Base-by-base conservation (phyloP, 208 protist species). In the Leishmania arabica region DNA sequence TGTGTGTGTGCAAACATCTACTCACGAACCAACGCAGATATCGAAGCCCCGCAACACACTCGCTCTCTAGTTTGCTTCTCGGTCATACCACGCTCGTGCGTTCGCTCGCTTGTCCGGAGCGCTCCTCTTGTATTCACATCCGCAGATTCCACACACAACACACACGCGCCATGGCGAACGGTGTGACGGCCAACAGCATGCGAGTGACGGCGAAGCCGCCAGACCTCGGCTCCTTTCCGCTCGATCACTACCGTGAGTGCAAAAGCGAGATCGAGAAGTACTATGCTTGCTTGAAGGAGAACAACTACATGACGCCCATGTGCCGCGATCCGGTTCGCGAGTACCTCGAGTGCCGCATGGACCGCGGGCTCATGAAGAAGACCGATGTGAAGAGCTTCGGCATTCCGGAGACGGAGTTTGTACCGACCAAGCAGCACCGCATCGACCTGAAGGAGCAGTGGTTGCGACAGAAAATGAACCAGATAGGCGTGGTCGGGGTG, bases 171-270 rank as follows among this genome's bases (percentile, higher is more conserved):
- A 92, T 94, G 89, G 80, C 88, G 54, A 92, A 93, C 82, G 90
- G 89, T 70, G 90, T 95, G 73, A 93, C 90, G 17, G 45, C 86
- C 19, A 95, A 95, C 76, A 84, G 64, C 77, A 91, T 85, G 77
- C 75, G 85, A 62, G 81, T 97, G 78, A 79, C 82, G 47, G 87
- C 83, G 15, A 95, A 95, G 80, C 85, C 91, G 45, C 95, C 95
- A 17, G 93, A 97, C 78, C 84, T 95, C 70, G 95, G 95, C 75
- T 88, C 93, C 64, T 98, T 98, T 82, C 95, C 95, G 2, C 90
- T 98, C 15, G 95, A 98, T 77, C 93, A 97, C 85, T 96, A 95
- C 78, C 91, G 93, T 34, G 95, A 98, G 84, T 98, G 95, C 84
- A 96, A 93, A 79, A 88, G 72, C 31, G 79, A 93, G 70, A 96